phyloP scores from a whole-genome alignment of 1,284 basidiomycete genomes.

The Retiboletus flavoniger region DNA sequence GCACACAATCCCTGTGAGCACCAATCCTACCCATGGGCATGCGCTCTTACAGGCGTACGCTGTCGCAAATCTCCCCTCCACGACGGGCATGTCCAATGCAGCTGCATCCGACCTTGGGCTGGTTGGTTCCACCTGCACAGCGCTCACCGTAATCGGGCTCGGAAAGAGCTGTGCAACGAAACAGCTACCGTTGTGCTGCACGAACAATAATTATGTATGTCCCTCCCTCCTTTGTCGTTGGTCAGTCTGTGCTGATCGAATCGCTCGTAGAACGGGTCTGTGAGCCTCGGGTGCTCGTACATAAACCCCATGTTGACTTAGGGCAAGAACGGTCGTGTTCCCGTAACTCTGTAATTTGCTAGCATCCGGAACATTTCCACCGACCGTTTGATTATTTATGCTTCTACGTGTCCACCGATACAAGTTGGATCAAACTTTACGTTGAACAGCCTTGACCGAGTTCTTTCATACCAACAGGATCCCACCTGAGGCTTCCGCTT shows the following conservation, averaged over 20 bases:
- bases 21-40: neutral
- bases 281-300: conserved; percentile 16
- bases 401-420: neutral
- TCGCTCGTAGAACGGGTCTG: conserved; percentile 6
- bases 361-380: neutral
- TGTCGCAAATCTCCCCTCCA: conserved; percentile 1
- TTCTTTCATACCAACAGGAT: neutral
- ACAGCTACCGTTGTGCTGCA: conserved; percentile 17
- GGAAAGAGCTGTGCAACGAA: conserved; percentile 17
- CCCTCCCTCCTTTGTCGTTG: neutral
- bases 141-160: conserved; percentile 17
- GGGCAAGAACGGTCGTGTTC: neutral
- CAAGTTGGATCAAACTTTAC: neutral
- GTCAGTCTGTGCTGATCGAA: neutral
- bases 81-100: conserved; percentile 8
- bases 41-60: conserved; percentile 5
- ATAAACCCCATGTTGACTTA: conserved; percentile 9
- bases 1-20: neutral
- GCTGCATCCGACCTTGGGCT: conserved; percentile 13
- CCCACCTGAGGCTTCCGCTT: too few relatives aligned
- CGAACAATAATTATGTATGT: conserved; percentile 16
- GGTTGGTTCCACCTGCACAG: conserved; percentile 13
- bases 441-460: neutral
- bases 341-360: neutral
- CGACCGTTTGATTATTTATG: neutral